phyloP scores from a whole-genome alignment of 805 yeast species.

The Candida lessepsii region DNA sequence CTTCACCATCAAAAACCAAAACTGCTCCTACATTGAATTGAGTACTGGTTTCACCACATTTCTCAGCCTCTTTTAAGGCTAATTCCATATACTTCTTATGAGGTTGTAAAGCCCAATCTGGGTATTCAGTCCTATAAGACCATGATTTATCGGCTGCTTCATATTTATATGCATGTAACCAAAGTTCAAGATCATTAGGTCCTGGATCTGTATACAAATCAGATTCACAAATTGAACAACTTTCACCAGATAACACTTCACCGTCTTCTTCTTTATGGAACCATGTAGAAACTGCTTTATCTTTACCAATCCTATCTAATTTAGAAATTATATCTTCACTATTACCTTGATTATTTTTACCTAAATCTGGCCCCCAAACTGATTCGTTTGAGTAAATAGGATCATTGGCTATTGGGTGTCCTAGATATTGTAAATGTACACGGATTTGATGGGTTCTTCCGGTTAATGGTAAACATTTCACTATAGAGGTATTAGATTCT shows the following conservation, averaged over 20 bases:
- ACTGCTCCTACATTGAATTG: conserved; percentile 96
- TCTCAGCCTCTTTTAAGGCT: conserved; percentile 75
- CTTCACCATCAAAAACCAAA: conserved; percentile 55
- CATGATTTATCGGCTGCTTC: conserved; percentile 58
- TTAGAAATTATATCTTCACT: conserved; percentile 45
- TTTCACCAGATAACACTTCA: conserved; percentile 57
- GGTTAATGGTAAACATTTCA: conserved; percentile 80
- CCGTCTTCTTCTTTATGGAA: conserved; percentile 58
- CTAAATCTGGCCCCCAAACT: conserved; percentile 80
- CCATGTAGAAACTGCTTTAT: conserved; percentile 67
- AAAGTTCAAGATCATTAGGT: conserved; percentile 78
- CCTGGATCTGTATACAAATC: conserved; percentile 86
- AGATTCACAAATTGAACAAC: conserved; percentile 65
- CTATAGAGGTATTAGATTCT: conserved; percentile 59
- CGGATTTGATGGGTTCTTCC: conserved; percentile 96
- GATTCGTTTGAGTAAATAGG: conserved; percentile 78
- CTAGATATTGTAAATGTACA: conserved; percentile 82
- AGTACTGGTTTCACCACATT: conserved; percentile 77
- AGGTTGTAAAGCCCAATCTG: conserved; percentile 75
- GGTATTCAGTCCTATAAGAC: conserved; percentile 74
- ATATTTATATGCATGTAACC: conserved; percentile 89
- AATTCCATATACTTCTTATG: conserved; percentile 64
- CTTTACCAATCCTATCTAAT: conserved; percentile 70
- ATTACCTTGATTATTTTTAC: conserved; percentile 56
- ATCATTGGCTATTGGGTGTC: conserved; percentile 45